Percentiles rank a stretch among this genome's conserved stretches.
Evolutionary conservation across 2,329 filamentous ascomycete genomes (phyloP).

Genomic region (Cadophora malorum): DNA sequence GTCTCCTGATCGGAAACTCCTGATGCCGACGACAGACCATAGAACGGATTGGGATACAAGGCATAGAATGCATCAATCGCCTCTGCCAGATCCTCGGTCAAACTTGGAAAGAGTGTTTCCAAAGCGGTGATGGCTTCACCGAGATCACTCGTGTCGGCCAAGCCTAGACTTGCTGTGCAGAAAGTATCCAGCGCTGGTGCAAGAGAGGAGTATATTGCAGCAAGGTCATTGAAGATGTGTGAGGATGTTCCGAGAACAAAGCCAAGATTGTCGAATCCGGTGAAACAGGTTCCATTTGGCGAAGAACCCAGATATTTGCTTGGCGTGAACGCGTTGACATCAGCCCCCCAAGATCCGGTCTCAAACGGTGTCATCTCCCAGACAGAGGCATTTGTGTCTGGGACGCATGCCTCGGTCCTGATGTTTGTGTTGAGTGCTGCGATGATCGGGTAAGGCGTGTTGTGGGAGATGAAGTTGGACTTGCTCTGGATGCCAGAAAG

Average conservation of each 20-base stretch:
- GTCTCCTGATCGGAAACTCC: conserved; percentile 10
- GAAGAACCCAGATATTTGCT: conserved; percentile 21
- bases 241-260: conserved; percentile 22
- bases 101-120: not conserved
- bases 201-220: not conserved
- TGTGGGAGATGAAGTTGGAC: conserved; percentile 6
- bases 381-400: conserved; percentile 7
- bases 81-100: conserved; percentile 1
- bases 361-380: conserved; percentile 21
- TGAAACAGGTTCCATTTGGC: conserved; percentile 17
- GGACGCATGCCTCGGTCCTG: conserved; percentile 9
- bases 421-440: conserved; percentile 11
- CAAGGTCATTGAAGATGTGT: conserved; percentile 14
- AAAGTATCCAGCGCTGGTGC: conserved; percentile 1
- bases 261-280: conserved; percentile 21
- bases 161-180: not conserved
- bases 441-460: conserved; percentile 16
- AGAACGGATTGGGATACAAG: conserved; percentile 16
- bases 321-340: conserved; percentile 21
- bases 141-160: not conserved
- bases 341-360: conserved; percentile 2
- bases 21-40: conserved; percentile 5
- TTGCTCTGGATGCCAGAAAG: conserved; percentile 20
- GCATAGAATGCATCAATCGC: conserved; percentile 19
- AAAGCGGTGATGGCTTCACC: conserved; percentile 1